phyloP scores from a whole-genome alignment of 179 eudicot genomes.

The Heliamphora pulchella region DNA sequence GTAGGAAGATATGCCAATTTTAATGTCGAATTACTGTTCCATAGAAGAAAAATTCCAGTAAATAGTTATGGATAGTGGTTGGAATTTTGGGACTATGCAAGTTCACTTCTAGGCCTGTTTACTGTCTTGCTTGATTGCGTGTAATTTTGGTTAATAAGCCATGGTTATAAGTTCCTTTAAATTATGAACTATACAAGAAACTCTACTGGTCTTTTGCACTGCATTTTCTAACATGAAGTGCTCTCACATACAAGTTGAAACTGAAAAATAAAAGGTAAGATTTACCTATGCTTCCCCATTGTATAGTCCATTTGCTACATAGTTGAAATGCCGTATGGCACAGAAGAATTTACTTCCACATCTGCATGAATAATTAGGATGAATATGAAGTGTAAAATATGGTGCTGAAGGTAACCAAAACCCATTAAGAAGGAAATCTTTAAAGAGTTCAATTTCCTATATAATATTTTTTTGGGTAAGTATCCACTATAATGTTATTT shows the following conservation, averaged over 20 bases:
- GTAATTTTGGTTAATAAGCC: not conserved
- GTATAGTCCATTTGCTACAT: not conserved
- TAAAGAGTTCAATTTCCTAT: not conserved
- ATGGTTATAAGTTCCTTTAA: not conserved
- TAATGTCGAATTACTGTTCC: not conserved
- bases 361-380: not conserved
- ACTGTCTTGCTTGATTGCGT: not conserved
- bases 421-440: not conserved
- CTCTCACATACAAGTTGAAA: not conserved
- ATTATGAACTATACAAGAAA: no score
- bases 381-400: not conserved
- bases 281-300: not conserved
- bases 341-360: not conserved
- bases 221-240: slow-evolving; percentile 4
- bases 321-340: not conserved
- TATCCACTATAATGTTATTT: not conserved
- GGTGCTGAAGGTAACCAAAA: not conserved
- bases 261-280: no score
- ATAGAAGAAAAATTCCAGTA: not conserved
- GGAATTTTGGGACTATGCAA: not conserved
- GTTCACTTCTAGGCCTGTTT: not conserved
- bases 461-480: no score
- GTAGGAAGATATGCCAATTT: not conserved
- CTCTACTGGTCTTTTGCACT: not conserved
- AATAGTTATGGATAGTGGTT: not conserved